A percentile compares a stretch with the other conserved stretches of the same genome.
Evolutionary conservation across 1,284 basidiomycete species (phyloP).

Genomic region (Sporisorium iseilematis-ciliati): DNA sequence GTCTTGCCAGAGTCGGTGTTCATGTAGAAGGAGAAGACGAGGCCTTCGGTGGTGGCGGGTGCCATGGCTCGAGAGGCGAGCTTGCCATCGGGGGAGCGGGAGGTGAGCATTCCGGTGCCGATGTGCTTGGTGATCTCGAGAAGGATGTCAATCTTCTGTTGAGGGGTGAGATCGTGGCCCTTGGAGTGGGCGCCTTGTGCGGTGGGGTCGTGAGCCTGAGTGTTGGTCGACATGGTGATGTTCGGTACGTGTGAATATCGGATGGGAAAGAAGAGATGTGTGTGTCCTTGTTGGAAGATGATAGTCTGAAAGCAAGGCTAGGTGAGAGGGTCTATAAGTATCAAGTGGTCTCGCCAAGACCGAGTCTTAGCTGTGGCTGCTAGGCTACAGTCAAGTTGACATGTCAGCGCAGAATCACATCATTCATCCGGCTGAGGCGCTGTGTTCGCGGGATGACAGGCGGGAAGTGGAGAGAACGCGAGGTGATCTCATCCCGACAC

Average conservation of each 20-base stretch:
- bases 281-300: background rate
- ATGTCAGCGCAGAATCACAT: conserved; percentile 4
- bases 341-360: too few relatives aligned
- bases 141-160: conserved; percentile 55
- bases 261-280: background rate
- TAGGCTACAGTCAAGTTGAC: background rate
- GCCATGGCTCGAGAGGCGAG: conserved; percentile 87
- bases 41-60: conserved; percentile 75
- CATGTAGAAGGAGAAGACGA: conserved; percentile 68
- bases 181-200: conserved; percentile 47
- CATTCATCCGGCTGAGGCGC: background rate
- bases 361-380: too few relatives aligned
- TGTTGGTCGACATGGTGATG: conserved; percentile 41
- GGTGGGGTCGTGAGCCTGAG: conserved; percentile 52
- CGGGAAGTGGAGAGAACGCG: background rate
- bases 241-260: background rate
- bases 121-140: conserved; percentile 55
- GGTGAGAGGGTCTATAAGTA: too few relatives aligned
- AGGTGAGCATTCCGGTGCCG: conserved; percentile 79
- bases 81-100: conserved; percentile 79
- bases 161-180: conserved; percentile 39
- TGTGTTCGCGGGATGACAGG: background rate
- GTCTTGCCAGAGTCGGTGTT: conserved; percentile 64
- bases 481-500: conserved; percentile 13
- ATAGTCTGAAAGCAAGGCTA: background rate